Evolutionary conservation across 2,329 filamentous ascomycete genomes (phyloP).

Genomic region (Hypoxylon sp.): DNA sequence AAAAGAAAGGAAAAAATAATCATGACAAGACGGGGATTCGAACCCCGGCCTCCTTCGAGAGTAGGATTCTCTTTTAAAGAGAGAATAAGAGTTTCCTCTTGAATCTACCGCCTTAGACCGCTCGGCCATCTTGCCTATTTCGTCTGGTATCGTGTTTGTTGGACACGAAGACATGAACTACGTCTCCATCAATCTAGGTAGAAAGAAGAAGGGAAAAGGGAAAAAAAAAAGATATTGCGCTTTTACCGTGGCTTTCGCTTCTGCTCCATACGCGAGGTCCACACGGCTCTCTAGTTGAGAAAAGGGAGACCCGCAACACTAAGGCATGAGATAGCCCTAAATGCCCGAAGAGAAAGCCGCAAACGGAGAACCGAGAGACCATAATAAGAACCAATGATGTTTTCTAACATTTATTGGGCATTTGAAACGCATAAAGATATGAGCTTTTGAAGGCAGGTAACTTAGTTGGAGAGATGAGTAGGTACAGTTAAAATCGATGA

Average conservation of each 20-base stretch:
- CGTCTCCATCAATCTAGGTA: background rate
- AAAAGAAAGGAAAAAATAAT: slow-evolving; percentile 9
- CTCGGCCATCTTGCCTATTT: slow-evolving; percentile 40
- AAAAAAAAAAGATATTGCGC: background rate
- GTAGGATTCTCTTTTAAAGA: slow-evolving; percentile 31
- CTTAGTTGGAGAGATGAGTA: background rate
- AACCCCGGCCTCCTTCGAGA: slow-evolving; percentile 42
- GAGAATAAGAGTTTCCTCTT: slow-evolving; percentile 23
- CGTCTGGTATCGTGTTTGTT: background rate
- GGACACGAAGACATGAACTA: slow-evolving; percentile 1
- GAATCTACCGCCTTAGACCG: slow-evolving; percentile 44
- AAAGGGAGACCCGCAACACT: slow-evolving; percentile 11
- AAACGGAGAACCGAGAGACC: background rate
- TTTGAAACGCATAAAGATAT: background rate
- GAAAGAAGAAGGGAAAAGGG: slow-evolving; percentile 3
- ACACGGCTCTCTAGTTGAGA: background rate
- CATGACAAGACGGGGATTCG: slow-evolving; percentile 41
- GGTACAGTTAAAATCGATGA: background rate
- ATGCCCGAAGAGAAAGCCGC: slow-evolving; percentile 12
- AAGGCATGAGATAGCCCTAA: slow-evolving; percentile 11
- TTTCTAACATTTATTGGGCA: background rate
- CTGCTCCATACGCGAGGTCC: background rate
- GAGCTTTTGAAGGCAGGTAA: background rate
- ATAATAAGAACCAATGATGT: background rate
- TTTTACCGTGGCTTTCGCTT: slow-evolving; percentile 1